These are phyloP conservation scores for Cunninghamia lanceolata DNA, from an alignment of 75 land plant genomes.

Conservation along the genomic window DNA sequence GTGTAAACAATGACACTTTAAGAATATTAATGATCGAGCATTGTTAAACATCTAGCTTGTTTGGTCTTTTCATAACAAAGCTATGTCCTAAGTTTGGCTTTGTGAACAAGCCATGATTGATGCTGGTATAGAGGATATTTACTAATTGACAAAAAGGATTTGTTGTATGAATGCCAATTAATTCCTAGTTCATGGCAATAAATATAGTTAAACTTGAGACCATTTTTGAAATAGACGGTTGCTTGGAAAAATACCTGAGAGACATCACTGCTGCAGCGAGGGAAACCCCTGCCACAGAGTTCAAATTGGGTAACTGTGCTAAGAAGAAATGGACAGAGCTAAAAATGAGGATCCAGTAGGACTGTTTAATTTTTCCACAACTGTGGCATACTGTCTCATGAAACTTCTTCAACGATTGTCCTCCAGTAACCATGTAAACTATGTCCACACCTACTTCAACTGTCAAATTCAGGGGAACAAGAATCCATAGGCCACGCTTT, in stretches of 20 bases:
- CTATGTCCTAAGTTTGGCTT: not conserved
- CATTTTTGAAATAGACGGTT: not conserved
- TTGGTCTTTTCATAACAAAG: not conserved
- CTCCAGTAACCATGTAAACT: constrained; percentile 58
- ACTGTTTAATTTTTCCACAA: constrained; percentile 33
- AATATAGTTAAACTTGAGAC: not conserved
- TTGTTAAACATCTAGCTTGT: not conserved
- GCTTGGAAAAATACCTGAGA: constrained; percentile 35
- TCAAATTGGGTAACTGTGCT: constrained; percentile 80
- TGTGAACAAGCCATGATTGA: not conserved
- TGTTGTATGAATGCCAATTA: not conserved
- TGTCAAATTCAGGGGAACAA: constrained; percentile 42
- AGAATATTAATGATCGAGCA: not conserved
- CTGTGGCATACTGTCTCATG: constrained; percentile 36
- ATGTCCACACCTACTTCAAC: constrained; percentile 45
- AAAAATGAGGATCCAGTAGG: constrained; percentile 80
- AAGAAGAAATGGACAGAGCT: constrained; percentile 74
- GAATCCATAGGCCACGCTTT: constrained; percentile 43
- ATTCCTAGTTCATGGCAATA: not conserved
- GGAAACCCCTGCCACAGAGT: constrained; percentile 78
- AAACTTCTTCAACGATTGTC: constrained; percentile 25
- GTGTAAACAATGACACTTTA: not conserved
- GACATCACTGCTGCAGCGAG: constrained; percentile 90
- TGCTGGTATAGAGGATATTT: not conserved
- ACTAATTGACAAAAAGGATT: not conserved